Conservation (phyloP, 2,329 filamentous ascomycete genomes). For the Aspergillus felis region DNA sequence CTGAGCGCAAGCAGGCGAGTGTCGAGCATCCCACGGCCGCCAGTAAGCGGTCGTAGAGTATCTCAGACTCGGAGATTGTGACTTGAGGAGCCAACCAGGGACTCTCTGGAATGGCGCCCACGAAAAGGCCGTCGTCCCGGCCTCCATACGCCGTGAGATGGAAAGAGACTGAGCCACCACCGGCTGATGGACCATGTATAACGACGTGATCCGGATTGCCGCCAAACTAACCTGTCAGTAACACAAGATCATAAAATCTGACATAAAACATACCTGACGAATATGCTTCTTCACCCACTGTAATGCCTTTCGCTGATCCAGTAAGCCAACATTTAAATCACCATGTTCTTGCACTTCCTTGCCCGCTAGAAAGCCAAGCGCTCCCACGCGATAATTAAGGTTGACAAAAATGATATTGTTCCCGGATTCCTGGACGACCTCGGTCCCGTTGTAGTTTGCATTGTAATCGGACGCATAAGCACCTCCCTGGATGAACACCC, state of each 20-base stretch:
- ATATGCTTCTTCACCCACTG: conserved; percentile 62
- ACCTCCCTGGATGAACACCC: conserved; percentile 55
- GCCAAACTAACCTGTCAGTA: conserved; percentile 45
- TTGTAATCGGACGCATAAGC: conserved; percentile 54
- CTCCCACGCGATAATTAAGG: conserved; percentile 66
- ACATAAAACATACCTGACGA: conserved; percentile 6
- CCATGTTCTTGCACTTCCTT: conserved; percentile 53
- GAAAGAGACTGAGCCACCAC: conserved; percentile 55
- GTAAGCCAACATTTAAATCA: conserved; percentile 59
- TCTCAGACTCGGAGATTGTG: conserved; percentile 44
- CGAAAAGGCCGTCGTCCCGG: conserved; percentile 44
- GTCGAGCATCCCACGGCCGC: conserved; percentile 42
- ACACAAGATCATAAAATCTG: not conserved
- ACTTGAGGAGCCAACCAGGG: conserved; percentile 47
- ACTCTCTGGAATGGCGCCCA: conserved; percentile 47
- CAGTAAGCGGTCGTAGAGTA: conserved; percentile 46
- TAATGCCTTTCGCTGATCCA: conserved; percentile 60
- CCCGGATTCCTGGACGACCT: conserved; percentile 53
- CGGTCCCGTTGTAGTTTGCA: conserved; percentile 54
- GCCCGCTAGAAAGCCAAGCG: conserved; percentile 60
- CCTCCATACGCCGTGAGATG: conserved; percentile 53
- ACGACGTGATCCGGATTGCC: conserved; percentile 58
- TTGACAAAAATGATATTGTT: conserved; percentile 63
- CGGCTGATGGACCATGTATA: conserved; percentile 60
- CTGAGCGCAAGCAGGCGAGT: conserved; percentile 44